Conservation (phyloP, 495 filamentous ascomycete species). For the Podospora appendiculata region DNA sequence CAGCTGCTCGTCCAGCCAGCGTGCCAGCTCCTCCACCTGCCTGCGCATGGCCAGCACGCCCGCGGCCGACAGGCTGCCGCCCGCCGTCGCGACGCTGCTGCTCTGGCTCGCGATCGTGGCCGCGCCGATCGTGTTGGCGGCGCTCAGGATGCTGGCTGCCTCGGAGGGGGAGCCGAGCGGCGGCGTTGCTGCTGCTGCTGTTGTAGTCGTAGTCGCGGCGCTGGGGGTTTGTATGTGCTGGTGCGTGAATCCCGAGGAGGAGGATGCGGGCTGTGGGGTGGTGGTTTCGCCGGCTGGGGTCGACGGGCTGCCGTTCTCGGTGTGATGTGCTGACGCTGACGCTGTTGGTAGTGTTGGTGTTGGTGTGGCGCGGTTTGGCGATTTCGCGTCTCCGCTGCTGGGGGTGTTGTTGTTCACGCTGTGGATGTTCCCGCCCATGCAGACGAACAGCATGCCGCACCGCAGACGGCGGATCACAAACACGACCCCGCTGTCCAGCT, state of each 20-base stretch:
- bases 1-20: slow-evolving; percentile 36
- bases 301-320: neutral
- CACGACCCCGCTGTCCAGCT: slow-evolving; percentile 33
- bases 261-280: neutral
- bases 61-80: slow-evolving; percentile 8
- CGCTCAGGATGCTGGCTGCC: slow-evolving; percentile 18
- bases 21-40: slow-evolving; percentile 40
- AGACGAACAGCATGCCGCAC: slow-evolving; percentile 46
- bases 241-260: neutral
- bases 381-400: neutral
- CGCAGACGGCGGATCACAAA: slow-evolving; percentile 39
- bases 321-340: neutral
- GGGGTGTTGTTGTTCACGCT: neutral
- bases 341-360: neutral
- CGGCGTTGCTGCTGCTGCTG: neutral
- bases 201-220: neutral
- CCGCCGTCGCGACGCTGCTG: neutral
- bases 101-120: neutral
- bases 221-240: neutral
- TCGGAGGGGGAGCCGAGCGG: slow-evolving; percentile 28
- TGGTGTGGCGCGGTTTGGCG: neutral
- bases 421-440: slow-evolving; percentile 31
- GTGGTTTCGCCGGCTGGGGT: neutral
- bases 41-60: slow-evolving; percentile 31
- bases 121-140: neutral